phyloP scores from a whole-genome alignment of 192 early-diverging fungal species.

The Thoreauomyces humboldtii region DNA sequence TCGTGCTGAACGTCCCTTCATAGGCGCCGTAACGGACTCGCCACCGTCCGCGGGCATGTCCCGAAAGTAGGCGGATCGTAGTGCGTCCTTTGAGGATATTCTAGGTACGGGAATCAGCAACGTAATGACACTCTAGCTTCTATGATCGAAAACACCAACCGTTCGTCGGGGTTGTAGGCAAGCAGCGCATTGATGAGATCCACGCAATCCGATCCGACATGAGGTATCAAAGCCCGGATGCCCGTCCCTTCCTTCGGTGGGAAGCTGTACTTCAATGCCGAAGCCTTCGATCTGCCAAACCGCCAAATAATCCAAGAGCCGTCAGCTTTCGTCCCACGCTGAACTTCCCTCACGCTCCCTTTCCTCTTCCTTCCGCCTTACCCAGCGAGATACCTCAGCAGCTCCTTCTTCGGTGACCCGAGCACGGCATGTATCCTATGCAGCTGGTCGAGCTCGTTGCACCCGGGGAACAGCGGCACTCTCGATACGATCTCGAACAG shows the following conservation, averaged over 20 bases:
- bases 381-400: conserved; percentile 56
- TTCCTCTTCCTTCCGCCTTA: too few relatives aligned
- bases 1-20: not conserved
- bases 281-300: conserved; percentile 37
- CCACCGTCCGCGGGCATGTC: conserved; percentile 25
- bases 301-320: not conserved
- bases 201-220: conserved; percentile 43
- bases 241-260: conserved; percentile 51
- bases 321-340: too few relatives aligned
- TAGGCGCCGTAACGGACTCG: not conserved
- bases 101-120: conserved; percentile 20
- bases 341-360: too few relatives aligned
- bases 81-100: conserved; percentile 45
- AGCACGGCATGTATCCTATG: conserved; percentile 58
- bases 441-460: conserved; percentile 62
- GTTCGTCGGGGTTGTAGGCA: conserved; percentile 51
- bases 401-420: conserved; percentile 52
- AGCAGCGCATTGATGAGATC: conserved; percentile 46
- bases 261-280: conserved; percentile 51
- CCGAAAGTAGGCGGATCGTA: conserved; percentile 45
- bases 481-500: conserved; percentile 55
- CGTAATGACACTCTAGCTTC: not conserved
- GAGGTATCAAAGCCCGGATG: conserved; percentile 42
- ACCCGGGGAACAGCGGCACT: conserved; percentile 58
- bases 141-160: conserved; percentile 36